Evolutionary conservation across 73 alveolate genomes (phyloP).

Genomic region (Paramecium pentaurelia): DNA sequence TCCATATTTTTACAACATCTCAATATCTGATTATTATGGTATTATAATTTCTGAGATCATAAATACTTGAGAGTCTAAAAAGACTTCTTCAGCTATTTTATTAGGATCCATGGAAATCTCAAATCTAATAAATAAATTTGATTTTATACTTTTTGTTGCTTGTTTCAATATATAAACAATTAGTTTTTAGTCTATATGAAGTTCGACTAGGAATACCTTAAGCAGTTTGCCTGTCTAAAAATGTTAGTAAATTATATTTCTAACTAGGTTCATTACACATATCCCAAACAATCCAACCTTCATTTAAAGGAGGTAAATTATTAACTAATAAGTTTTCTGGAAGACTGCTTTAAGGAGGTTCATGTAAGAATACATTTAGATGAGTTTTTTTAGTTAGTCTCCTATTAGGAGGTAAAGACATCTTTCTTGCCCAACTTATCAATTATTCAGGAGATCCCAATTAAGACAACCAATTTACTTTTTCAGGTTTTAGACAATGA

Average conservation of each 20-base stretch:
- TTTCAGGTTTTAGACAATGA: constrained; percentile 41
- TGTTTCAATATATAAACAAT: constrained; percentile 3
- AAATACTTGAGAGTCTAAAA: background rate
- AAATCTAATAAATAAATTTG: background rate
- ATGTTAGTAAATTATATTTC: constrained; percentile 14
- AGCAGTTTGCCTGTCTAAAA: background rate
- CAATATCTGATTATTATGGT: background rate
- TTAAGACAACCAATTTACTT: background rate
- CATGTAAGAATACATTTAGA: background rate
- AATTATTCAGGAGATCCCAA: constrained; percentile 35
- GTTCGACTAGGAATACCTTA: background rate
- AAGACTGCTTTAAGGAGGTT: background rate
- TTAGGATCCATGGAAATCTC: background rate
- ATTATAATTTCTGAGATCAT: background rate
- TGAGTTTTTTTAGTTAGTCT: constrained; percentile 37
- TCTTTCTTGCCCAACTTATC: constrained; percentile 42
- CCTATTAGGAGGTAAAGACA: background rate
- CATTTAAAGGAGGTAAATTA: constrained; percentile 36
- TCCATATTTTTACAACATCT: background rate
- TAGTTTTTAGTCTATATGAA: background rate
- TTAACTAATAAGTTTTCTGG: constrained; percentile 22
- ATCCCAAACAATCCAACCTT: constrained; percentile 47
- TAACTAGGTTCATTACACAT: constrained; percentile 39
- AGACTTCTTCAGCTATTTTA: constrained; percentile 7
- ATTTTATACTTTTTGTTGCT: background rate